A percentile compares a stretch with the other conserved stretches of the same genome.
Evolutionary conservation across 208 protist genomes (phyloP).

Genomic region (Trypanosoma lewisi): DNA sequence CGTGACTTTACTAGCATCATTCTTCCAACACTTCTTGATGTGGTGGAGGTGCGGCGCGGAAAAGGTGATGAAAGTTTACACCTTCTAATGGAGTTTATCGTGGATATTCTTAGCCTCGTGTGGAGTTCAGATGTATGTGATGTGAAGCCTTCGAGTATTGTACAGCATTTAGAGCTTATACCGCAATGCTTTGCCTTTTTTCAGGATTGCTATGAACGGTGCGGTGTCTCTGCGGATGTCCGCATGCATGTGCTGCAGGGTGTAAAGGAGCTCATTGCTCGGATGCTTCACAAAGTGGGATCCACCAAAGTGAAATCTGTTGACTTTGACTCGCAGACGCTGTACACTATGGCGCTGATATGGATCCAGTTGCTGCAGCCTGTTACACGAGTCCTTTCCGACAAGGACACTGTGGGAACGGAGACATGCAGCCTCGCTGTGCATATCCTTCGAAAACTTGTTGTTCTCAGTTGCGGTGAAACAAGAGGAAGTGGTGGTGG

Average conservation of each 20-base stretch:
- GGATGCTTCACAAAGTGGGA: conserved; percentile 33
- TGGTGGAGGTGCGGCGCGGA: conserved; percentile 38
- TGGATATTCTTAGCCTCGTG: conserved; percentile 38
- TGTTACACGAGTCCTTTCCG: conserved; percentile 52
- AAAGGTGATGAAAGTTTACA: conserved; percentile 66
- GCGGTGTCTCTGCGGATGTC: conserved; percentile 34
- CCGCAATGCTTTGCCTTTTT: conserved; percentile 67
- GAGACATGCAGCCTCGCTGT: conserved; percentile 73
- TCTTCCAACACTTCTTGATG: conserved; percentile 51
- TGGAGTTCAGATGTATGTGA: conserved; percentile 39
- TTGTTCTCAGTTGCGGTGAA: conserved; percentile 51
- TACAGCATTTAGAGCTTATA: conserved; percentile 28
- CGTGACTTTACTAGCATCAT: conserved; percentile 51
- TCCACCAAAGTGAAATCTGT: not conserved
- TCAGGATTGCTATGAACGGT: conserved; percentile 34
- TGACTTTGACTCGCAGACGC: conserved; percentile 5
- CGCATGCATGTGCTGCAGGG: conserved; percentile 72
- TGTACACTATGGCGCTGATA: conserved; percentile 48
- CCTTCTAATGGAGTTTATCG: conserved; percentile 50
- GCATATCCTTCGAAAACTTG: conserved; percentile 71
- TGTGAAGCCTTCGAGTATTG: conserved; percentile 23
- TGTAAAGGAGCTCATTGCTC: conserved; percentile 71
- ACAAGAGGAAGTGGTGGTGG: no score
- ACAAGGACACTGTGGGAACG: conserved; percentile 37
- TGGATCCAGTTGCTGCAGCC: conserved; percentile 74